These are phyloP conservation scores for Cladosporium sphaerospermum DNA, from an alignment of 2,329 filamentous ascomycete genomes.

Conservation along the genomic window DNA sequence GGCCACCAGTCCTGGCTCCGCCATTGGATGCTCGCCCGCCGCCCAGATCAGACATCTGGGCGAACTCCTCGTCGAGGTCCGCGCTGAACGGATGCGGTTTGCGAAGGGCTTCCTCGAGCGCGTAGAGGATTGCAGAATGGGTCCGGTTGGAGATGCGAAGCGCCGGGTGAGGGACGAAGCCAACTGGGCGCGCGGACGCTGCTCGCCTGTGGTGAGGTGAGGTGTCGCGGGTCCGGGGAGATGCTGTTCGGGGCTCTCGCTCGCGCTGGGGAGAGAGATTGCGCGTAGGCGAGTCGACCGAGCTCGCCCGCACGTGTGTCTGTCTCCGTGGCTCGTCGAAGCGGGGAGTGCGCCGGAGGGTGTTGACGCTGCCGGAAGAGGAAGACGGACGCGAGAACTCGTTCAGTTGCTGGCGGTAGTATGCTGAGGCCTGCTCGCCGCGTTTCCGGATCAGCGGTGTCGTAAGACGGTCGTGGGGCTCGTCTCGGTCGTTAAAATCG, in stretches of 20 bases:
- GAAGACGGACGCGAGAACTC: constrained; percentile 45
- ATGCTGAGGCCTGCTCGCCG: constrained; percentile 39
- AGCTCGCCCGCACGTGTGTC: constrained; percentile 36
- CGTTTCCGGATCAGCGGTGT: constrained; percentile 42
- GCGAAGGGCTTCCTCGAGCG: constrained; percentile 83
- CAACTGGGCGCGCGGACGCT: constrained; percentile 15
- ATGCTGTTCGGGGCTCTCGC: constrained; percentile 14
- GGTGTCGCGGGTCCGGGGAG: neutral
- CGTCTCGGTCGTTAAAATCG: constrained; percentile 49
- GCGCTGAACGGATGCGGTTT: constrained; percentile 76
- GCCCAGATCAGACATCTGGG: constrained; percentile 82
- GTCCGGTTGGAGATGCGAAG: constrained; percentile 74
- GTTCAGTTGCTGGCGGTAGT: constrained; percentile 21
- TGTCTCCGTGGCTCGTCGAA: constrained; percentile 36
- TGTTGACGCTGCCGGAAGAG: constrained; percentile 46
- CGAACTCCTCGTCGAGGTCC: constrained; percentile 80
- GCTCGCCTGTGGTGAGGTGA: constrained; percentile 29
- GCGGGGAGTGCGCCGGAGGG: constrained; percentile 49
- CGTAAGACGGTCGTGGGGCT: constrained; percentile 49
- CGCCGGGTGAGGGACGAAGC: constrained; percentile 46
- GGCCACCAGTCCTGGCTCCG: constrained; percentile 46
- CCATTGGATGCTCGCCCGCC: constrained; percentile 55
- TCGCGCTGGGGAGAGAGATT: constrained; percentile 13
- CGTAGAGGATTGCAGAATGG: constrained; percentile 83
- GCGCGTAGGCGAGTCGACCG: constrained; percentile 36